Base-by-base conservation (phyloP, 148 eudicot species). In the Chenopodium berlandieri region DNA sequence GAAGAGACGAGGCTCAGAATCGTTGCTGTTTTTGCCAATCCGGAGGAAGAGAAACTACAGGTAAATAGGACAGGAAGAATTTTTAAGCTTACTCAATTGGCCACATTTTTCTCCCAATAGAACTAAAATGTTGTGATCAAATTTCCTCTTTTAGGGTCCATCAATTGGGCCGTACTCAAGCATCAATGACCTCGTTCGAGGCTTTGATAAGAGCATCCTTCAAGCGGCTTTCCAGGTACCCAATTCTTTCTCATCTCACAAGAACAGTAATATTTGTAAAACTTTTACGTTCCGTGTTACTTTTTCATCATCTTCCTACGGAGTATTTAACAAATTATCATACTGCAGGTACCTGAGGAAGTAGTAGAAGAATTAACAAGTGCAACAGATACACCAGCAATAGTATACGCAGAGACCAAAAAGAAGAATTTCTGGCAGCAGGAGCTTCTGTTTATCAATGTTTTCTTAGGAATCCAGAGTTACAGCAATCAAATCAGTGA, bases 181-280 rank as follows among this genome's bases (percentile, higher is more conserved):
- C 77, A 86, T 95, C 68, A 83, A 81, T 14, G 93, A 93, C 83
- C 75, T 92, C 63, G 78, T 95, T 72, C 91, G 90, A 25, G 97
- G 98, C 58, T 93, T 95, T 52, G 96, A 91, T 71, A 85, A 82
- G 70, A 81, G 78, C 79, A 85, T 91, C 64, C 93, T 95, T 75
- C 96, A 89, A 47, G 87, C 93, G 50, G 90, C 92, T 17, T 93
- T 95, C 72, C 84, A 87, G 92, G 98, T 94, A 47, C 60, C 7
- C 31, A 9, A 13, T 31, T 69, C 27, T 60, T 1, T 72, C 14
- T 63, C 34, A 77, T 69, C 27, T 73, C 11, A 50, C 71, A 2
- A 66, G 14, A 66, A 66, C 32, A 8, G 3, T 10, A 11, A n/a
- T 47, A 1, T 25, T 4, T 40, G 56, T 40, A 47, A 0, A 47